These are phyloP conservation scores for Candida freyschussii DNA, from an alignment of 1,139 yeast genomes.

Conservation along the genomic window DNA sequence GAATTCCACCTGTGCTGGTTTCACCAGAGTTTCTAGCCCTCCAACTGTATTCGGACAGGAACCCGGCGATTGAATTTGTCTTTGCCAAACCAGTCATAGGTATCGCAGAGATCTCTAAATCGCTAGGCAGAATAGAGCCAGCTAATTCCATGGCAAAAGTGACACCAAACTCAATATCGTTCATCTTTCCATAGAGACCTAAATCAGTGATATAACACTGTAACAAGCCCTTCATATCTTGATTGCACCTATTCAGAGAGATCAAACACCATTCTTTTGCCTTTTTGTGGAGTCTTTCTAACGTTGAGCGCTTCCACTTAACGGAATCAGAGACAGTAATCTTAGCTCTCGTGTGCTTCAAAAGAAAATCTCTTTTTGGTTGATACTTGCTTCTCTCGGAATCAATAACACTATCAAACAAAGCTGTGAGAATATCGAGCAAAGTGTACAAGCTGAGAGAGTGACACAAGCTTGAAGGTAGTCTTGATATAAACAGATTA, in stretches of 20 bases:
- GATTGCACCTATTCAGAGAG: constrained; percentile 51
- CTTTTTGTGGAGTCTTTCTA: constrained; percentile 52
- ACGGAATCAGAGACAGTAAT: constrained; percentile 75
- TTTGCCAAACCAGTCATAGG: constrained; percentile 29
- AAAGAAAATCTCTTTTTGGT: constrained; percentile 65
- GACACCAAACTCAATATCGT: constrained; percentile 10
- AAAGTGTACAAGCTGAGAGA: constrained; percentile 68
- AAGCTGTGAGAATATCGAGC: constrained; percentile 70
- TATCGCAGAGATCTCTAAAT: constrained; percentile 44
- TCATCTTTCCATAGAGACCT: constrained; percentile 62
- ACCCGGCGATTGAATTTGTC: constrained; percentile 63
- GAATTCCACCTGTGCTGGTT: constrained; percentile 11
- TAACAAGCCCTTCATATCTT: constrained; percentile 73
- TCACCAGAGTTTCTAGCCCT: constrained; percentile 40
- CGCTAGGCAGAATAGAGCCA: constrained; percentile 60
- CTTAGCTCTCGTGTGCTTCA: constrained; percentile 56
- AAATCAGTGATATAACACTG: constrained; percentile 64
- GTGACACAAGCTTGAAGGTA: constrained; percentile 84
- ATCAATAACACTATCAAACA: constrained; percentile 78
- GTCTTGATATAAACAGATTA: constrained; percentile 55
- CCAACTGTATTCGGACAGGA: constrained; percentile 78
- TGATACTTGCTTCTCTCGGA: constrained; percentile 85
- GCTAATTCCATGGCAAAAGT: constrained; percentile 83
- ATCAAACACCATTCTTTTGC: constrained; percentile 64
- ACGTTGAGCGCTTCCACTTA: constrained; percentile 67